phyloP scores from a whole-genome alignment of 1,284 basidiomycete genomes.

The Cronartium quercuum region DNA sequence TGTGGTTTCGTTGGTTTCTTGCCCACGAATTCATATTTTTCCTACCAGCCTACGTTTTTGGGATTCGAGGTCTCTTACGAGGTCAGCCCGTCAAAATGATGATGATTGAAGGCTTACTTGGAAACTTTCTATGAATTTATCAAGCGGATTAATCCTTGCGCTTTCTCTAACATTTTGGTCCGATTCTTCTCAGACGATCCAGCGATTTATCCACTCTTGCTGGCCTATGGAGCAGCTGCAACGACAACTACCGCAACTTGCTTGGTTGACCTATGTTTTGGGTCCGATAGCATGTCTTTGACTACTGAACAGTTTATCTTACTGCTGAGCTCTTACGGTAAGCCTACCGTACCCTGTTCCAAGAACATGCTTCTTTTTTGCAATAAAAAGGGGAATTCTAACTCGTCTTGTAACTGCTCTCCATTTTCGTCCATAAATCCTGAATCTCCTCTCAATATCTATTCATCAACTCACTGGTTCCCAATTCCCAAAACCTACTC shows the following conservation, averaged over 20 bases:
- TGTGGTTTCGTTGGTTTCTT: slow-evolving; percentile 35
- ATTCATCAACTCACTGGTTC: background rate
- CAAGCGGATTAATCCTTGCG: background rate
- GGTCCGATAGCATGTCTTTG: background rate
- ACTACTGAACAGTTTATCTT: background rate
- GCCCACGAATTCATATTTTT: slow-evolving; percentile 26
- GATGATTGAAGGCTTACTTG: background rate
- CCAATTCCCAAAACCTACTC: background rate
- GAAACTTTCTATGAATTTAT: background rate
- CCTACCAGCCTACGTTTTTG: slow-evolving; percentile 12
- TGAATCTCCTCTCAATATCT: background rate
- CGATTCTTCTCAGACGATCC: background rate
- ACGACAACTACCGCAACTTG: slow-evolving; percentile 26
- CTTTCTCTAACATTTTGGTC: background rate
- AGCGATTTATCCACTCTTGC: slow-evolving; percentile 16
- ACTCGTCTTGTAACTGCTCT: no score
- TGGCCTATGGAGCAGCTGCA: slow-evolving; percentile 33
- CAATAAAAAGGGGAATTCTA: no score
- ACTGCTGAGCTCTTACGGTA: slow-evolving; percentile 22
- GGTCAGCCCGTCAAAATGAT: no score
- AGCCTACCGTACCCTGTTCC: no score
- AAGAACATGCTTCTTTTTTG: no score
- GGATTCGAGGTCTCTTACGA: slow-evolving; percentile 22
- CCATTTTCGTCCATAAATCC: no score
- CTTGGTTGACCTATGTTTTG: slow-evolving; percentile 11